Base-by-base conservation (phyloP, 2,329 filamentous ascomycete genomes). In the Hypoxylon sp. region DNA sequence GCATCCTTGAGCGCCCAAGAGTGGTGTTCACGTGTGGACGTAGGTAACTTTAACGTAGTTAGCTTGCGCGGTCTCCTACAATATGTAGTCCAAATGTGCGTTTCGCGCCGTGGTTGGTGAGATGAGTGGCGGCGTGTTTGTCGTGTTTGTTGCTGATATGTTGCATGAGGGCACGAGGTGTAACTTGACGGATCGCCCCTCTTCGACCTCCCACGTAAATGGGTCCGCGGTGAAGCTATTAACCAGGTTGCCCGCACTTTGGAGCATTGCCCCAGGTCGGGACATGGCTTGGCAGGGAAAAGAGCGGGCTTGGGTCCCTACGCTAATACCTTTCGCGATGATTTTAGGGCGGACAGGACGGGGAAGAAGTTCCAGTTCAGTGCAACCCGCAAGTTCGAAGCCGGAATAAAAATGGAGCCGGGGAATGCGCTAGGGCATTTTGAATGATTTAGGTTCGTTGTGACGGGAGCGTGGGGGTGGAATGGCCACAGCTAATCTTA, bases 121-220 rank as follows among this genome's bases (percentile, higher is more conserved):
- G 53, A 64, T 54, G 48, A 12, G 56, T 59, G 53, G 63, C 59
- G 49, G 64, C 63, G 63, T 69, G 63, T 64, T 64, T 63, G 62
- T 51, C 45, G 60, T 69, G 63, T 64, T 64, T 63, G 62, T 51
- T 40, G 60, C 67, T 60, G 60, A 62, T 59, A 64, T 63, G 64
- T 50, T 30, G 63, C 48, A 64, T 51, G 24, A 52, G 63, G 48
- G 52, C 44, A 60, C 60, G 61, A 61, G 59, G 45, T 60, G 54
- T 48, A 49, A 30, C 50, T 20, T 14, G 49, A 64, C 33, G 20
- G n/a, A 32, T 60, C 40, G 32, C 32, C 58, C 45, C 57, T 36
- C 42, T 44, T 59, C 28, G 18, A 16, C 36, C 50, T 26, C 51
- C 57, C 56, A 57, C 44, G 38, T 30, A 48, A 49, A 55, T 68